Evolutionary conservation across 2,329 filamentous ascomycete species (phyloP).

Genomic region (Ustilaginoidea virens): DNA sequence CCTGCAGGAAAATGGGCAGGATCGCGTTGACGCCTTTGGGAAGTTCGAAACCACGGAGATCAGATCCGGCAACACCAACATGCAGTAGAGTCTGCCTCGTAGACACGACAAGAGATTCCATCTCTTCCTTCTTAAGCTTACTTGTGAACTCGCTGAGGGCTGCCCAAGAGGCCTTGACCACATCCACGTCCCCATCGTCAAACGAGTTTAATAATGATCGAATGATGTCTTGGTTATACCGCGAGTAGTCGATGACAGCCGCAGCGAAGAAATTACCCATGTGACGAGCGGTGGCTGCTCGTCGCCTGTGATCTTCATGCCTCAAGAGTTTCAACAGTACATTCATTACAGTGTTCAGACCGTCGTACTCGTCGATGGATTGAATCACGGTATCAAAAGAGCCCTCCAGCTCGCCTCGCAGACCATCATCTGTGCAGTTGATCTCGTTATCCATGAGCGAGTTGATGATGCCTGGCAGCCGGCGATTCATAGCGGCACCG

Average conservation of each 20-base stretch:
- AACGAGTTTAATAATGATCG: constrained; percentile 83
- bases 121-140: constrained; percentile 86
- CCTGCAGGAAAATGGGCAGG: constrained; percentile 91
- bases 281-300: constrained; percentile 63
- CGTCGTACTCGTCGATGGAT: constrained; percentile 91
- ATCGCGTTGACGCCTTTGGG: constrained; percentile 97
- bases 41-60: constrained; percentile 75
- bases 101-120: constrained; percentile 81
- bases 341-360: constrained; percentile 90
- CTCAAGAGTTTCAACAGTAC: constrained; percentile 78
- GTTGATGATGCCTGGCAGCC: constrained; percentile 80
- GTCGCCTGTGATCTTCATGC: constrained; percentile 78
- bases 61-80: constrained; percentile 72
- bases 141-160: constrained; percentile 80
- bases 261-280: constrained; percentile 74
- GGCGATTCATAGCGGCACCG: constrained; percentile 76
- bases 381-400: constrained; percentile 83
- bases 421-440: constrained; percentile 54
- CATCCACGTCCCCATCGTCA: constrained; percentile 66
- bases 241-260: constrained; percentile 74
- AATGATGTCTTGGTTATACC: constrained; percentile 93
- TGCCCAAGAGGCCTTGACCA: constrained; percentile 81
- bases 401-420: constrained; percentile 56
- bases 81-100: constrained; percentile 76
- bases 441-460: constrained; percentile 89